Conservation (phyloP, 148 eudicot species). For the Hydrangea macrophylla region DNA sequence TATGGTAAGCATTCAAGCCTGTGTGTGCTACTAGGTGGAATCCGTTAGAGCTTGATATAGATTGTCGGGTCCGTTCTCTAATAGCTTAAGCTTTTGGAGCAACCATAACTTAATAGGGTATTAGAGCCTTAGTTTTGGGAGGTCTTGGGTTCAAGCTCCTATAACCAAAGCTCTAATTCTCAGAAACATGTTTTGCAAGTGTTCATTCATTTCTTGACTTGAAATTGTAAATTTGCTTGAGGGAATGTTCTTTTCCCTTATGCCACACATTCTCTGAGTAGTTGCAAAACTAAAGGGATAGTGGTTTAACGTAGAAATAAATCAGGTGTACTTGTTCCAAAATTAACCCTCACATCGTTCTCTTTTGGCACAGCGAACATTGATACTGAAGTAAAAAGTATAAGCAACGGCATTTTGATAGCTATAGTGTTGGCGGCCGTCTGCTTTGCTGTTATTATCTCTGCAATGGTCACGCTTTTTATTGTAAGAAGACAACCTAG, state of each 20-base stretch:
- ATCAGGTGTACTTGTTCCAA: background rate
- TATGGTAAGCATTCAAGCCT: constrained; percentile 39
- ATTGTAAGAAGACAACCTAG: constrained; percentile 41
- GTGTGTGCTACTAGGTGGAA: background rate
- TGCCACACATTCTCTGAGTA: no score
- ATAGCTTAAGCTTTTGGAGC: background rate
- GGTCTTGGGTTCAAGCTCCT: no score
- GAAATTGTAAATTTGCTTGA: no score
- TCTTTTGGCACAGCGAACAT: constrained; percentile 36
- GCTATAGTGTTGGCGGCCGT: constrained; percentile 38
- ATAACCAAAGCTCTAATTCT: background rate
- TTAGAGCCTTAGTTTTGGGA: constrained; percentile 1
- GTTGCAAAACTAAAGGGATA: background rate
- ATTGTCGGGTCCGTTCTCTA: background rate
- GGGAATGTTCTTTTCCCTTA: background rate
- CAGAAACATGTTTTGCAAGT: background rate
- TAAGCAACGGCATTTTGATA: constrained; percentile 47
- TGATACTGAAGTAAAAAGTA: constrained; percentile 23
- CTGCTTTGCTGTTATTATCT: constrained; percentile 26
- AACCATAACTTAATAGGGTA: background rate
- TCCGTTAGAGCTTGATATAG: background rate
- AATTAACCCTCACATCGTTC: constrained; percentile 1
- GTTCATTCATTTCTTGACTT: no score
- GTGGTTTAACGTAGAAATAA: background rate
- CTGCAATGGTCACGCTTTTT: constrained; percentile 40